Percentiles rank a stretch among this genome's conserved stretches.
Evolutionary conservation across 768 basidiomycete genomes (phyloP).

Genomic region (Boletus sensibilis): DNA sequence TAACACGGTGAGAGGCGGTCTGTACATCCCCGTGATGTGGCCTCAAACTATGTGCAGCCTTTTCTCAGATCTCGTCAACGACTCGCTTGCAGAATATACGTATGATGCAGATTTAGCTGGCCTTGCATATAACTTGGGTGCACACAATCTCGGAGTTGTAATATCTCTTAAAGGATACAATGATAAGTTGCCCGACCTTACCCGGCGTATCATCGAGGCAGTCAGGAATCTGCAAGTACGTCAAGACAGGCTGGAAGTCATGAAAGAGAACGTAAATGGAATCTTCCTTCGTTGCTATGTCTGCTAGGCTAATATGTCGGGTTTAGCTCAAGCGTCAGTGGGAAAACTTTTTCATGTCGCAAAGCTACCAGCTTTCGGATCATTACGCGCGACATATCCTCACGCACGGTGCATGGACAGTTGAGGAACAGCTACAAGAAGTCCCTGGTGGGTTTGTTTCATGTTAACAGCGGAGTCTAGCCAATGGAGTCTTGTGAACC

Average conservation of each 20-base stretch:
- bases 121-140: conserved; percentile 66
- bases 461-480: not conserved
- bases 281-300: not conserved
- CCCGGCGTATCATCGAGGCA: conserved; percentile 67
- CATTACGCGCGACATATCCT: conserved; percentile 73
- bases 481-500: not conserved
- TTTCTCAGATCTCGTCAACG: conserved; percentile 81
- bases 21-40: not conserved
- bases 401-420: conserved; percentile 69
- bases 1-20: conserved; percentile 57
- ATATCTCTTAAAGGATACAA: conserved; percentile 83
- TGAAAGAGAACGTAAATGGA: conserved; percentile 74
- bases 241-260: conserved; percentile 71
- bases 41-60: conserved; percentile 44
- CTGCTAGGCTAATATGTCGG: not conserved
- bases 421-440: conserved; percentile 73
- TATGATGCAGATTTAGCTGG: conserved; percentile 95
- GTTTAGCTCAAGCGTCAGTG: conserved; percentile 69
- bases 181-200: conserved; percentile 80
- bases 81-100: conserved; percentile 84
- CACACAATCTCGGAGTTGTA: conserved; percentile 63
- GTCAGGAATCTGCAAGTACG: conserved; percentile 62
- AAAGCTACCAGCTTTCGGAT: conserved; percentile 77
- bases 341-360: conserved; percentile 84
- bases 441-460: conserved; percentile 57